Base-by-base conservation (phyloP, 164 flowering plant genomes). In the Vitis labrusca region DNA sequence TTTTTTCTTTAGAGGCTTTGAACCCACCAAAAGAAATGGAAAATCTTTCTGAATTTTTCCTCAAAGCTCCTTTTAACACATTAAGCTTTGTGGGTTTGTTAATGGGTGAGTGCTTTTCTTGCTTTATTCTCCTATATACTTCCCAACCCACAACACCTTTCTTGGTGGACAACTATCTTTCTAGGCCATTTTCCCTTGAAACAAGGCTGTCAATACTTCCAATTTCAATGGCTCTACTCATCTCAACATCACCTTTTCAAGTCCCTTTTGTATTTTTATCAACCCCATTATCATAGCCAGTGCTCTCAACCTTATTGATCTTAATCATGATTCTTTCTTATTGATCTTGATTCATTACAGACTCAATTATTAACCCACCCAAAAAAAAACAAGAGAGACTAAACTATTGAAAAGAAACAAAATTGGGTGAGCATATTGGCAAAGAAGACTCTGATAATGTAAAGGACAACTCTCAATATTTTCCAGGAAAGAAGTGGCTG, bases 151-250 rank as follows among this genome's bases (percentile, higher is more conserved):
- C 69, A 67, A 59, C 74, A 73, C 65, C 72, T 77, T 80, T 76
- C 73, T 70, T 76, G 73, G 75, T 73, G 82, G 77, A 64, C 37
- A 55, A 70, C 69, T 60, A 60, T 61, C 71, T 65, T 63, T 68
- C 49, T 67, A 67, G 73, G 69, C 69, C 67, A 77, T 73, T 64
- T 67, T 63, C 75, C 76, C 65, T 72, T 59, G 72, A 69, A 77
- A 71, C 74, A 70, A 76, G 68, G 74, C 76, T 76, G 71, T 69
- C 79, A 66, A 68, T 63, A 47, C 69, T 65, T 66, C 54, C 64
- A 64, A 69, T 66, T 71, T 74, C 79, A 17, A 71, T 79, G 79
- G 78, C 70, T 55, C 50, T 75, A 73, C 76, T 73, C 78, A 78
- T 74, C 74, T 74, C 73, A 62, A 60, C 77, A 66, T 74, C 77